Conservation (phyloP, 495 filamentous ascomycete species). For the Platismatia glauca region DNA sequence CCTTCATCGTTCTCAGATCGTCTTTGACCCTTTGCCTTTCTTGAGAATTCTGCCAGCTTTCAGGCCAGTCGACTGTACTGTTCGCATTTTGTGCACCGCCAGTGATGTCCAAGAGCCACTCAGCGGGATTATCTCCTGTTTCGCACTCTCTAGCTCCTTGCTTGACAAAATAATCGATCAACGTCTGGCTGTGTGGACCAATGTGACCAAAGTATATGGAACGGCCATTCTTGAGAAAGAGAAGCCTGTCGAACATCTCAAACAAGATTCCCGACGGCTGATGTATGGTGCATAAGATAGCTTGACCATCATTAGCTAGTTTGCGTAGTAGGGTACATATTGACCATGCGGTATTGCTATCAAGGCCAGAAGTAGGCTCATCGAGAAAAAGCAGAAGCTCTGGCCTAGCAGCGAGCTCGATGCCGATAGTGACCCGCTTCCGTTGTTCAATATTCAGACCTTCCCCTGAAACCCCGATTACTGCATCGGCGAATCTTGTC, state of each 20-base stretch:
- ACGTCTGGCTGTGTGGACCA: not conserved
- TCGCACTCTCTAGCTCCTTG: not conserved
- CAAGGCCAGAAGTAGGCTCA: constrained; percentile 67
- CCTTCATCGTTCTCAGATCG: too few relatives aligned
- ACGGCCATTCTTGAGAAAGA: not conserved
- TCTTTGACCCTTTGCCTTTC: too few relatives aligned
- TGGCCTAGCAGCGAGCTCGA: constrained; percentile 59
- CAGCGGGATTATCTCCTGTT: too few relatives aligned
- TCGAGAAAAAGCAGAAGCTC: constrained; percentile 60
- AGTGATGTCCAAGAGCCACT: too few relatives aligned
- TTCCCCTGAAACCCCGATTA: constrained; percentile 43
- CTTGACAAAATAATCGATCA: not conserved
- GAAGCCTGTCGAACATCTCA: not conserved
- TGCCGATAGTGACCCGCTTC: constrained; percentile 58
- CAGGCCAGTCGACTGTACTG: too few relatives aligned
- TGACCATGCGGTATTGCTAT: constrained; percentile 54
- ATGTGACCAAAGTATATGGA: not conserved
- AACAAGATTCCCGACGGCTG: constrained; percentile 40
- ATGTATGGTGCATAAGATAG: constrained; percentile 67
- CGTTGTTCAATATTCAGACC: constrained; percentile 53
- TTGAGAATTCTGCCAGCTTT: too few relatives aligned
- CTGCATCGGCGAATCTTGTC: constrained; percentile 44
- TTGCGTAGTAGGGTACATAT: constrained; percentile 58
- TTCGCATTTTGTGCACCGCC: too few relatives aligned
- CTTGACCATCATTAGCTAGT: constrained; percentile 57